Evolutionary conservation across 441 rosid species (phyloP).

Genomic region (Mallotus repandus): DNA sequence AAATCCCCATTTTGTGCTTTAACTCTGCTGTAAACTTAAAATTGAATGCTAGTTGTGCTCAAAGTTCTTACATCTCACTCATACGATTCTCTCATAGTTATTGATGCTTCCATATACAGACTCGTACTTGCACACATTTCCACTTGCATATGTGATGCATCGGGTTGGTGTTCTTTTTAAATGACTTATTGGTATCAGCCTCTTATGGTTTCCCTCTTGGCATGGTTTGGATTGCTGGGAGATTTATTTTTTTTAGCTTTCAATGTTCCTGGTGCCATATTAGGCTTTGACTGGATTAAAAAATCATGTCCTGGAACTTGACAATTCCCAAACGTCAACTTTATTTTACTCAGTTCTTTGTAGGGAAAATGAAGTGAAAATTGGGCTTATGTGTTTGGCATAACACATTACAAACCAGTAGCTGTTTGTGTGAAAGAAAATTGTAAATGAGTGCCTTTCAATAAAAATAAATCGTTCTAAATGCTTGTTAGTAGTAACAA

Average conservation of each 20-base stretch:
- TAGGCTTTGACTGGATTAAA: neutral
- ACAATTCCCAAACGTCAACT: neutral
- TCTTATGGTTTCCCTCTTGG: neutral
- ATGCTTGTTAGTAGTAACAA: neutral
- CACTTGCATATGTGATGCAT: neutral
- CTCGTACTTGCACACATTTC: neutral
- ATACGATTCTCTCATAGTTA: neutral
- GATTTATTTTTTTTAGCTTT: neutral
- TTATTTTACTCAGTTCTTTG: neutral
- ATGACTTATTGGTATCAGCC: neutral
- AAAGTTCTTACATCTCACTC: neutral
- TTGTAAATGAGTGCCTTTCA: neutral
- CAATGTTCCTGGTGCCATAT: neutral
- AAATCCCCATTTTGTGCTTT: neutral
- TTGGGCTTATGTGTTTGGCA: no score
- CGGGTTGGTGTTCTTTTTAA: neutral
- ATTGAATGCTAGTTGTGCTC: neutral
- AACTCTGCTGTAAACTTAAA: neutral
- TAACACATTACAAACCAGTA: no score
- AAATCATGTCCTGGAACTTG: conserved; percentile 7
- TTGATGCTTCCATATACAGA: neutral
- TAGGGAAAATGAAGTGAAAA: neutral
- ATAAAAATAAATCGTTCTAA: neutral
- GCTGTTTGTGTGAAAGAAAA: neutral
- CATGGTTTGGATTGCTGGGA: neutral